Evolutionary conservation across 768 basidiomycete genomes (phyloP).

Genomic region (Psilocybe cyanescens): DNA sequence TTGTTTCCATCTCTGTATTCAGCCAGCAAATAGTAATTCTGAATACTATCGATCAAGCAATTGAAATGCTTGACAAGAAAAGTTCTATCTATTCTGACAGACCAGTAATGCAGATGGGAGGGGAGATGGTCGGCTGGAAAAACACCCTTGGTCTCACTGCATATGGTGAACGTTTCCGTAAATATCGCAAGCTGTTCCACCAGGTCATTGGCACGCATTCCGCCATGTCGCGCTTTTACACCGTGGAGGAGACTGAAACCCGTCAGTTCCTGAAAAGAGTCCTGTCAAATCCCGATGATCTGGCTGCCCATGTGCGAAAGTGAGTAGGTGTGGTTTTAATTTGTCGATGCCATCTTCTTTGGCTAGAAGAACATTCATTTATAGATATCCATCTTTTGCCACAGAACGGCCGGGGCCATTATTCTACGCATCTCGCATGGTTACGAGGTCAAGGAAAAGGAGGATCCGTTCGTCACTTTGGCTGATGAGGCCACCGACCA

Average conservation of each 20-base stretch:
- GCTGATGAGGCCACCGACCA: constrained; percentile 42
- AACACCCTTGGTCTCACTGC: constrained; percentile 37
- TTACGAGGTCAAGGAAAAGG: constrained; percentile 39
- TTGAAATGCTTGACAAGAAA: constrained; percentile 56
- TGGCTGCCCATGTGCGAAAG: constrained; percentile 39
- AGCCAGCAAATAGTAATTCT: constrained; percentile 50
- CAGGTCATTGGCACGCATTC: constrained; percentile 42
- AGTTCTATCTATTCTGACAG: constrained; percentile 60
- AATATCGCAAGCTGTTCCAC: constrained; percentile 44
- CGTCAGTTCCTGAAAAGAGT: constrained; percentile 42
- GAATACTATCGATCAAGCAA: constrained; percentile 42
- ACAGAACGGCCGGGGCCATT: constrained; percentile 47
- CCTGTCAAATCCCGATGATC: constrained; percentile 35
- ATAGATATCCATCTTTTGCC: neutral
- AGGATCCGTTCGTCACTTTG: constrained; percentile 42
- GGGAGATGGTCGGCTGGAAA: constrained; percentile 46
- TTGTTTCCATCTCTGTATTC: constrained; percentile 46
- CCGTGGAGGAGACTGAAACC: constrained; percentile 42
- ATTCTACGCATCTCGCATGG: constrained; percentile 50
- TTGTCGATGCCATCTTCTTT: neutral
- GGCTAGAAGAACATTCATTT: neutral
- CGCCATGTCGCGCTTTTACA: constrained; percentile 40
- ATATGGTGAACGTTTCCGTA: constrained; percentile 44
- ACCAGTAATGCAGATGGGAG: constrained; percentile 45
- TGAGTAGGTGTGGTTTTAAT: constrained; percentile 27